Percentiles rank a stretch among this genome's conserved stretches.
phyloP scores from a whole-genome alignment of 371 early-diverging fungal genomes.

The Mortierella sp. region DNA sequence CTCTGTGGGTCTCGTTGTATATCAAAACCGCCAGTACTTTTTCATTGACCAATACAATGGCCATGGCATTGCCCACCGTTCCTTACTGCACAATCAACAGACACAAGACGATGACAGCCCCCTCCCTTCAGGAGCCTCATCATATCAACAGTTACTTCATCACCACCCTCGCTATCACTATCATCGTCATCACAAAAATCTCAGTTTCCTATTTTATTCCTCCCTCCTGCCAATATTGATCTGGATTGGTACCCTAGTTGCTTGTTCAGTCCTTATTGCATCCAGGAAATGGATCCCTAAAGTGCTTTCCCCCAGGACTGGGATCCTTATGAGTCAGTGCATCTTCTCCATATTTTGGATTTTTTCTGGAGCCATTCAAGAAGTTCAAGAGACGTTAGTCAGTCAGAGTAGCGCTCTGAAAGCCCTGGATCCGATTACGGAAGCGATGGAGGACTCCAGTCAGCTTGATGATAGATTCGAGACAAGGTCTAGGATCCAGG shows the following conservation, averaged over 20 bases:
- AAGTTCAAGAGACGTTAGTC: constrained; percentile 26
- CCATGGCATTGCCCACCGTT: constrained; percentile 1
- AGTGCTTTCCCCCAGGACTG: constrained; percentile 20
- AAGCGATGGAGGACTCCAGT: constrained; percentile 2
- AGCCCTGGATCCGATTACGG: background rate
- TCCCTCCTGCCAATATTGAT: constrained; percentile 26
- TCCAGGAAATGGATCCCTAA: constrained; percentile 23
- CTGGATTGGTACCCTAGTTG: constrained; percentile 15
- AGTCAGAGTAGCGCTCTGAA: background rate
- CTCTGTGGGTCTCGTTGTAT: constrained; percentile 34
- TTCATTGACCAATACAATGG: constrained; percentile 10
- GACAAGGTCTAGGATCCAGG: background rate
- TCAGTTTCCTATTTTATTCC: constrained; percentile 8
- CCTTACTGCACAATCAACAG: background rate
- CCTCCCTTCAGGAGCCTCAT: background rate
- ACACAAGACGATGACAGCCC: background rate
- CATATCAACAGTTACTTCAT: background rate
- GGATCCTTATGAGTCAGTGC: constrained; percentile 27
- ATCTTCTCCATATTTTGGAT: constrained; percentile 38
- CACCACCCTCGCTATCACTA: constrained; percentile 3
- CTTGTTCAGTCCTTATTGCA: constrained; percentile 9
- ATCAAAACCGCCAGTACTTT: constrained; percentile 38
- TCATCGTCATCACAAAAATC: background rate
- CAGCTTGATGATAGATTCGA: constrained; percentile 3
- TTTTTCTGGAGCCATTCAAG: constrained; percentile 24